phyloP scores from a whole-genome alignment of 768 basidiomycete species.

The Piloderma croceum region DNA sequence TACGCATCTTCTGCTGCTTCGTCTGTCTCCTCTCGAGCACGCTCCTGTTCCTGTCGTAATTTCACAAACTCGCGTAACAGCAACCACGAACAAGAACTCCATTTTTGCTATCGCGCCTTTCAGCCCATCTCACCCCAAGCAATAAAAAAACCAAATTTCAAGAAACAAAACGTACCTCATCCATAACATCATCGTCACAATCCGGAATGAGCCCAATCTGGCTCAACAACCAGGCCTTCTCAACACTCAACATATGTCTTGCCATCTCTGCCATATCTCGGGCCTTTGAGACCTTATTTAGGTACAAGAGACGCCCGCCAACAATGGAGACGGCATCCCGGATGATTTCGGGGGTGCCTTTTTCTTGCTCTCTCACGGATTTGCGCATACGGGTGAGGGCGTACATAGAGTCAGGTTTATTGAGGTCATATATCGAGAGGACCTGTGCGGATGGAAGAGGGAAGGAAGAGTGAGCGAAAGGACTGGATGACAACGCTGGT shows the following conservation, averaged over 20 bases:
- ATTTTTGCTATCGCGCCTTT: slow-evolving; percentile 56
- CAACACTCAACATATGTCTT: slow-evolving; percentile 57
- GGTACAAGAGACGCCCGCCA: slow-evolving; percentile 76
- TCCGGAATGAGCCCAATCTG: slow-evolving; percentile 77
- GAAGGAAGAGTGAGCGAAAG: slow-evolving; percentile 1
- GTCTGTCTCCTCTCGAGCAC: slow-evolving; percentile 29
- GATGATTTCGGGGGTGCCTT: slow-evolving; percentile 31
- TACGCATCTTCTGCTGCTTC: slow-evolving; percentile 32
- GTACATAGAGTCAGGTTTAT: slow-evolving; percentile 47
- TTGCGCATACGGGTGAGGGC: slow-evolving; percentile 52
- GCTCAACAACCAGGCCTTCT: slow-evolving; percentile 76
- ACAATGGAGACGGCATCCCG: slow-evolving; percentile 52
- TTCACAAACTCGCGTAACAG: slow-evolving; percentile 70
- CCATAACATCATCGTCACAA: slow-evolving; percentile 84
- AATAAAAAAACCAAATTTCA: neutral
- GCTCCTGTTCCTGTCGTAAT: slow-evolving; percentile 44
- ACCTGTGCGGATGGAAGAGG: slow-evolving; percentile 36
- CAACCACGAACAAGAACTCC: slow-evolving; percentile 78
- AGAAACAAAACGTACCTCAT: slow-evolving; percentile 51
- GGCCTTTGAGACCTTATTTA: slow-evolving; percentile 59
- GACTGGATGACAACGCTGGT: too few species aligned
- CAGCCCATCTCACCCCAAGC: neutral
- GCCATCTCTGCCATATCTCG: slow-evolving; percentile 61
- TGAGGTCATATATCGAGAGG: slow-evolving; percentile 68
- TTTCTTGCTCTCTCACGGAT: slow-evolving; percentile 28